Conservation (phyloP, 305 asterid species). For the Fraxinus latifolia region DNA sequence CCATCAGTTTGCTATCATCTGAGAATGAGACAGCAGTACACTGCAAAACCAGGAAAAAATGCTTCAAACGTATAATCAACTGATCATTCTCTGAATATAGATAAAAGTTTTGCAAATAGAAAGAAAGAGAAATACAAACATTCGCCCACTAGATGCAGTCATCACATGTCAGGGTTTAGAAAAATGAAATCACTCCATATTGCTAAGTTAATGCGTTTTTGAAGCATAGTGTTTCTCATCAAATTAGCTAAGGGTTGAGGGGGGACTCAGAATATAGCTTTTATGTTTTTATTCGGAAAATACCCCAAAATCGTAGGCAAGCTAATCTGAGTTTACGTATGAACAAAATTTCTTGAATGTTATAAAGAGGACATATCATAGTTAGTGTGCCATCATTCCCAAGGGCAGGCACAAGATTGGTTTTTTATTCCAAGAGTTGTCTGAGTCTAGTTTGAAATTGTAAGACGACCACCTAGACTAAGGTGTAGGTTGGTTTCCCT, state of each 20-base stretch:
- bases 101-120: neutral
- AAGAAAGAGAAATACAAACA: neutral
- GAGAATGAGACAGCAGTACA: conserved; percentile 80
- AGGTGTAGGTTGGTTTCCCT: neutral
- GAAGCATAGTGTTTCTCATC: neutral
- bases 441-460: neutral
- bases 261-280: neutral
- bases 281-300: neutral
- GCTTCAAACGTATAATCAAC: neutral
- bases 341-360: neutral
- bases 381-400: neutral
- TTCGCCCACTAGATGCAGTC: neutral
- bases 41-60: conserved; percentile 21
- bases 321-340: neutral
- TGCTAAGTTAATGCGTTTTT: neutral
- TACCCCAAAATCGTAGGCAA: neutral
- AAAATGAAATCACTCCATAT: neutral
- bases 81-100: neutral
- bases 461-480: neutral
- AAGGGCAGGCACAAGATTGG: neutral
- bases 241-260: neutral
- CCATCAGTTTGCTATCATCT: conserved; percentile 49
- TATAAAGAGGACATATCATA: neutral
- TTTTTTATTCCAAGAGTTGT: neutral
- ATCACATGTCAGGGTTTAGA: neutral